These are phyloP conservation scores for Plasmodium billcollinsi DNA, from an alignment of 169 alveolate genomes.

Conservation along the genomic window DNA sequence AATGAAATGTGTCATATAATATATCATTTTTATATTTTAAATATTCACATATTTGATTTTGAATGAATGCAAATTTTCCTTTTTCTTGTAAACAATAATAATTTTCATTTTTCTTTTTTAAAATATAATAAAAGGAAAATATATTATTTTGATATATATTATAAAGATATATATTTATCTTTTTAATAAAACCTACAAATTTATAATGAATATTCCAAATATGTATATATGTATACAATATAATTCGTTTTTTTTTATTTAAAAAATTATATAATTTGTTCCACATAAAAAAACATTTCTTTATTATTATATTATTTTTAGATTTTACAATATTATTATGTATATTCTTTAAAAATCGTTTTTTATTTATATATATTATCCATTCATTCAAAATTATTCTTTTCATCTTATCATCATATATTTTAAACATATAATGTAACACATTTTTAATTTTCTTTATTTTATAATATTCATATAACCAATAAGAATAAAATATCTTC, in stretches of 20 bases:
- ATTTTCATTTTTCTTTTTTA: conserved; percentile 39
- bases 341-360: not conserved
- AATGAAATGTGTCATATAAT: not conserved
- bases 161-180: conserved; percentile 20
- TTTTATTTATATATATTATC: conserved; percentile 12
- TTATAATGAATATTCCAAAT: conserved; percentile 37
- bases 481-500: not conserved
- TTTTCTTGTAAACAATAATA: conserved; percentile 1
- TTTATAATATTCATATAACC: conserved; percentile 16
- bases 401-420: not conserved
- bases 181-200: conserved; percentile 13
- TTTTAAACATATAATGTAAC: not conserved
- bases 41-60: conserved; percentile 12
- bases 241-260: not conserved
- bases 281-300: conserved; percentile 28
- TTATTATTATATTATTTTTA: not conserved
- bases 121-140: conserved; percentile 29
- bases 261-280: conserved; percentile 5
- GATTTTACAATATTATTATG: not conserved
- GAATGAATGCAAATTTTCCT: conserved; percentile 32
- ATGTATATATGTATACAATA: not conserved
- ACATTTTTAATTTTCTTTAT: conserved; percentile 7
- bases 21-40: conserved; percentile 1
- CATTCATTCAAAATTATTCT: not conserved
- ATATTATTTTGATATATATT: conserved; percentile 32